Base-by-base conservation (phyloP, 257 asterid species). In the Solanum peruvianum region DNA sequence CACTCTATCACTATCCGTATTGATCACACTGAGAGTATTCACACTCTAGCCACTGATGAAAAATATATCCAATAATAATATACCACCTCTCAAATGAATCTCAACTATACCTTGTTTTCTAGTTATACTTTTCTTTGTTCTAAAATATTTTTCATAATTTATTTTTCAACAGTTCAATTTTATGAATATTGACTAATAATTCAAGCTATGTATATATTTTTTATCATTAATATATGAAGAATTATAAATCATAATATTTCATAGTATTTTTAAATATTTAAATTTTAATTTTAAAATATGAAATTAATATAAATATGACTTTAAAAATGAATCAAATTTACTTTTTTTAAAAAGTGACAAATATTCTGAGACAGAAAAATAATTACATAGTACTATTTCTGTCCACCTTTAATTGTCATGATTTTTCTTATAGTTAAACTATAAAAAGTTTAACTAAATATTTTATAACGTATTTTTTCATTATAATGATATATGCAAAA, bases 51-150 rank as follows among this genome's bases (percentile, higher is more conserved):
- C 42, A 27, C 66, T 78, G 0, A 78, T 45, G 14, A 45, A 9
- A 78, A 42, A 29, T 78, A 45, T 78, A 45, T 78, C 27, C 27
- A 27, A 78, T 45, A 72, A 72, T 72, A 37, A 72, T 72, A 5
- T 39, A 47, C 42, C 25, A 47, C 42, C 16, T 25, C 14, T 3
- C n/a, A 25, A 42, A 77, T 7, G 9, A 45, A 44, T 45, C 18
- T 37, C 64, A 78, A 78, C 84, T 60, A 18, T 78, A 9, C 41
- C 83, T 77, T 77, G 62, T 77, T 77, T 77, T 44, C 37, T 76
- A 3, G n/a, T 42, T 42, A 13, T 42, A 27, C 37, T 66, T 6
- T 14, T 1, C 33, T 27, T 6, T 2, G 3, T 67, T 11, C 14
- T 4, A 67, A 27, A 67, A 6, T 67, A 6, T 7, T 67, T 69